Percentiles rank a stretch among this genome's conserved stretches.
Conservation (phyloP, 177 flowering plant genomes). For the Vitis hybrid region DNA sequence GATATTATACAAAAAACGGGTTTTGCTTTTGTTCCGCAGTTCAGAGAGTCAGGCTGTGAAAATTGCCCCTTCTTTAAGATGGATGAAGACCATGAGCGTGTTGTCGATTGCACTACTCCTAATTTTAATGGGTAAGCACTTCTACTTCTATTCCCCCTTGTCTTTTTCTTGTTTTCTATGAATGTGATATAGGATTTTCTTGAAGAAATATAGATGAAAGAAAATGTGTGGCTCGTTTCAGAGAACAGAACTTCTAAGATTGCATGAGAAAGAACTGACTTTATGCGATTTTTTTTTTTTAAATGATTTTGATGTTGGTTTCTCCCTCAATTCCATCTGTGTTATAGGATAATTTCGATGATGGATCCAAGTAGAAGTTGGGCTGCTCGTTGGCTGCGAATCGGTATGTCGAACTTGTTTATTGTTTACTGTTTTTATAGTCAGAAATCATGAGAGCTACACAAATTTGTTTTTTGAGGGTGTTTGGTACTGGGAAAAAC, state of each 20-base stretch:
- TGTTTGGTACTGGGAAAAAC: background rate
- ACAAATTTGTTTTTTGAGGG: background rate
- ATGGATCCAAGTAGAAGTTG: slow-evolving; percentile 74
- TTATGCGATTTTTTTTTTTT: background rate
- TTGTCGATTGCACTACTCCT: slow-evolving; percentile 69
- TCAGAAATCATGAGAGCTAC: background rate
- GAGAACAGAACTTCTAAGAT: too few species aligned
- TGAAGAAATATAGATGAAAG: too few species aligned
- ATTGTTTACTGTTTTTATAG: background rate
- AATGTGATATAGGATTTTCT: too few species aligned
- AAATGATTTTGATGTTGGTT: background rate
- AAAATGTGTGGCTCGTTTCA: too few species aligned
- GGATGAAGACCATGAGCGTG: slow-evolving; percentile 67
- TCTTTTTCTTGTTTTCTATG: background rate
- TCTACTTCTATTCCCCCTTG: background rate
- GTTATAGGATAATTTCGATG: slow-evolving; percentile 53
- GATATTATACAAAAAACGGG: background rate
- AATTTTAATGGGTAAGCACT: slow-evolving; percentile 60
- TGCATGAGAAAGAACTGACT: too few species aligned
- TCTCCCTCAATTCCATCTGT: background rate
- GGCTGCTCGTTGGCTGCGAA: slow-evolving; percentile 70
- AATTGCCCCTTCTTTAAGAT: slow-evolving; percentile 72
- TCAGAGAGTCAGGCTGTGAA: slow-evolving; percentile 71
- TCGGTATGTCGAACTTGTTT: slow-evolving; percentile 31
- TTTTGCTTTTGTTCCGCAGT: slow-evolving; percentile 27